A percentile compares a stretch with the other conserved stretches of the same genome.
Conservation (phyloP, 2,329 filamentous ascomycete species). For the Penicillium corylophilum region DNA sequence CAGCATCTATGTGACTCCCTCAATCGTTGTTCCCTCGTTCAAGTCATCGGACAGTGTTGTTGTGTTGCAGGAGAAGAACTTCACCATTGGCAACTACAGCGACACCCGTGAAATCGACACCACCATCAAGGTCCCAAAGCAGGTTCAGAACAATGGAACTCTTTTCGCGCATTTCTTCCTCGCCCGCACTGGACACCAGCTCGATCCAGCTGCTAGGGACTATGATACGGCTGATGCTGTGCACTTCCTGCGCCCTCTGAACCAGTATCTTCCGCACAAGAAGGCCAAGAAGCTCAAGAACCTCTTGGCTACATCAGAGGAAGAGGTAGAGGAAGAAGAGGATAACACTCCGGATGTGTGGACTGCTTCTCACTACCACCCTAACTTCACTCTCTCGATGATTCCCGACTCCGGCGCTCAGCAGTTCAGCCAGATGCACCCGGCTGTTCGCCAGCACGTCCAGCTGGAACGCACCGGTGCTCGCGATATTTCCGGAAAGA, state of each 20-base stretch:
- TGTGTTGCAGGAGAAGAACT: slow-evolving; percentile 76
- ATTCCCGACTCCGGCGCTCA: slow-evolving; percentile 75
- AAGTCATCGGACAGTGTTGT: slow-evolving; percentile 65
- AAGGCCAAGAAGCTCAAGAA: slow-evolving; percentile 85
- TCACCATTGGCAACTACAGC: slow-evolving; percentile 73
- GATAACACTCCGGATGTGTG: slow-evolving; percentile 62
- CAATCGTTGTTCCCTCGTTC: slow-evolving; percentile 64
- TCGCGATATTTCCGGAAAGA: slow-evolving; percentile 78
- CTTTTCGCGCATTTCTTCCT: slow-evolving; percentile 94
- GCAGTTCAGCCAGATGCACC: slow-evolving; percentile 65
- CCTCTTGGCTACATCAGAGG: slow-evolving; percentile 62
- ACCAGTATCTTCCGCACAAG: slow-evolving; percentile 88
- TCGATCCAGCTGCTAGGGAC: slow-evolving; percentile 70
- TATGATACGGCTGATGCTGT: slow-evolving; percentile 77
- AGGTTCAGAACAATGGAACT: slow-evolving; percentile 87
- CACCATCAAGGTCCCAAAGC: slow-evolving; percentile 71
- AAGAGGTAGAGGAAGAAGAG: slow-evolving; percentile 53
- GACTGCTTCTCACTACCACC: slow-evolving; percentile 86
- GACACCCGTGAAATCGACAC: slow-evolving; percentile 77
- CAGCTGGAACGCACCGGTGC: slow-evolving; percentile 76
- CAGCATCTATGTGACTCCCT: slow-evolving; percentile 77
- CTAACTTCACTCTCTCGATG: slow-evolving; percentile 87
- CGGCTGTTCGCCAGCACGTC: slow-evolving; percentile 74
- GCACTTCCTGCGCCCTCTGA: slow-evolving; percentile 80
- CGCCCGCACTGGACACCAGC: slow-evolving; percentile 68